phyloP scores from a whole-genome alignment of 768 basidiomycete species.

The Psilocybe cubensis region DNA sequence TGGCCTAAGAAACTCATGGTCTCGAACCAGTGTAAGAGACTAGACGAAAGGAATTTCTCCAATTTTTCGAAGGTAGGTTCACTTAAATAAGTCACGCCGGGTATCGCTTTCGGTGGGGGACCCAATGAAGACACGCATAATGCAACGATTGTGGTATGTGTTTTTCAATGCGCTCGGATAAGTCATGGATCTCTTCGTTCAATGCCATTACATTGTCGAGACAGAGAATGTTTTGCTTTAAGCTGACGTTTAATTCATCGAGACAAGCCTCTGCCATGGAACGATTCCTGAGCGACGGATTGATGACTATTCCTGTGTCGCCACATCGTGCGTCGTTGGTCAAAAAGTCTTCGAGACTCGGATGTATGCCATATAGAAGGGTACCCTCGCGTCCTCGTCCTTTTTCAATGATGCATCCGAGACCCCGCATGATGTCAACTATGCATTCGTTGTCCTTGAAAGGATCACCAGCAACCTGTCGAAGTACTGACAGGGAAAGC shows the following conservation, averaged over 20 bases:
- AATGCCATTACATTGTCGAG: not conserved
- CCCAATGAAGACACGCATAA: constrained; percentile 3
- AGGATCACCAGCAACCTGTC: not conserved
- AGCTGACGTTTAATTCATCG: not conserved
- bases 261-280: not conserved
- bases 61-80: not conserved
- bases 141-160: not conserved
- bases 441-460: not conserved
- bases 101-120: not conserved
- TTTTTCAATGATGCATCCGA: not conserved
- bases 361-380: constrained; percentile 1
- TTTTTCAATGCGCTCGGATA: not conserved
- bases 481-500: not conserved
- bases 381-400: not conserved
- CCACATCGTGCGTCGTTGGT: not conserved
- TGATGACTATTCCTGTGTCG: not conserved
- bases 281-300: not conserved
- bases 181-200: not conserved
- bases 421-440: not conserved
- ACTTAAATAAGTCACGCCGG: not conserved
- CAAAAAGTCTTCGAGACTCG: constrained; percentile 4
- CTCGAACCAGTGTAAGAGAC: constrained; percentile 6
- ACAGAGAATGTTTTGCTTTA: not conserved
- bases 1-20: not conserved
- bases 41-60: not conserved